Evolutionary conservation across 164 flowering plant genomes (phyloP).

Genomic region (Chloranthus sessilifolius): DNA sequence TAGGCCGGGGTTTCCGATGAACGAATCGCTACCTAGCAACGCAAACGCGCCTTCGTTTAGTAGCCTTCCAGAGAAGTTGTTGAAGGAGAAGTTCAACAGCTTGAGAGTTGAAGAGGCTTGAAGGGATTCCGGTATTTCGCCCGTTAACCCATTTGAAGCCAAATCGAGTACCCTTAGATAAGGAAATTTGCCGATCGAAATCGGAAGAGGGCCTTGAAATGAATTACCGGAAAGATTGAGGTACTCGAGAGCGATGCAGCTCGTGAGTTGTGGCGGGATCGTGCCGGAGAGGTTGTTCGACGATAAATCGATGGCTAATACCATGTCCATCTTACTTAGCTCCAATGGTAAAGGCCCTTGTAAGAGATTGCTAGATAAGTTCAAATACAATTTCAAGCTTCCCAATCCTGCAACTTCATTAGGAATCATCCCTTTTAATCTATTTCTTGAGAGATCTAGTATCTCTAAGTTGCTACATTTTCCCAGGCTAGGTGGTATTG

Average conservation of each 20-base stretch:
- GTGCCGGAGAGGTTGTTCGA: slow-evolving; percentile 56
- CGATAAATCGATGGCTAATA: slow-evolving; percentile 73
- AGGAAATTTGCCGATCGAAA: slow-evolving; percentile 54
- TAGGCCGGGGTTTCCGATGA: slow-evolving; percentile 54
- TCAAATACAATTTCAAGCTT: slow-evolving; percentile 76
- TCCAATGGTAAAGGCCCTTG: slow-evolving; percentile 67
- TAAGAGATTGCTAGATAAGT: slow-evolving; percentile 61
- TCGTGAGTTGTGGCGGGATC: slow-evolving; percentile 71
- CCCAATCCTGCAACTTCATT: slow-evolving; percentile 64
- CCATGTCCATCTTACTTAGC: slow-evolving; percentile 92
- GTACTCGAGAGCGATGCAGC: slow-evolving; percentile 81
- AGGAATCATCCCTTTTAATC: slow-evolving; percentile 60
- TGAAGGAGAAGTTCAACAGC: slow-evolving; percentile 65
- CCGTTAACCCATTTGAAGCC: slow-evolving; percentile 53
- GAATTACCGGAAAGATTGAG: slow-evolving; percentile 64
- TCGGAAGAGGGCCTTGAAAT: slow-evolving; percentile 51
- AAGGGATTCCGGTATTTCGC: slow-evolving; percentile 53
- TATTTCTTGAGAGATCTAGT: slow-evolving; percentile 70
- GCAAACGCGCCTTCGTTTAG: slow-evolving; percentile 53
- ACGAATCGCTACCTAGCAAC: slow-evolving; percentile 36
- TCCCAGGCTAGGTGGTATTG: slow-evolving; percentile 67
- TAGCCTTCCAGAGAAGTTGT: slow-evolving; percentile 62
- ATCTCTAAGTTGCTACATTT: slow-evolving; percentile 70
- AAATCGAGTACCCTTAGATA: slow-evolving; percentile 62
- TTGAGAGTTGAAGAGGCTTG: slow-evolving; percentile 49